phyloP scores from a whole-genome alignment of 306 rosid genomes.

The Ormosia emarginata region DNA sequence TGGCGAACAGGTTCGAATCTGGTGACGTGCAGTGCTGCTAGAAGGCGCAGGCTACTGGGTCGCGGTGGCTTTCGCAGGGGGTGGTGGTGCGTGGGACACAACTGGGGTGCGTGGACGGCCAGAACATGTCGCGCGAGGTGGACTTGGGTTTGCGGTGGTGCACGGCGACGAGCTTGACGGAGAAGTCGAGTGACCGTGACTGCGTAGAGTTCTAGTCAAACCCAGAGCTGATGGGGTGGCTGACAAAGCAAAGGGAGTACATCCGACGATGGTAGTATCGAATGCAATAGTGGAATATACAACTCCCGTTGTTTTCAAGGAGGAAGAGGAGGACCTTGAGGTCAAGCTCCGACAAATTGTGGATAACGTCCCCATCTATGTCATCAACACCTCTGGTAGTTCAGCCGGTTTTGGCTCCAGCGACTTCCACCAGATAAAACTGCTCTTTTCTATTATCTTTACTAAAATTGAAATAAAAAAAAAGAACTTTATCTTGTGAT shows the following conservation, averaged over 20 bases:
- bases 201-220: too few species aligned
- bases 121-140: too few species aligned
- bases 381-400: slow-evolving; percentile 92
- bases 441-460: background rate
- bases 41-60: too few species aligned
- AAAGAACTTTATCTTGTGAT: background rate
- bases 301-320: slow-evolving; percentile 53
- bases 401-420: slow-evolving; percentile 98
- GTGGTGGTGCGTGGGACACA: too few species aligned
- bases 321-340: slow-evolving; percentile 92
- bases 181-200: too few species aligned
- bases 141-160: too few species aligned
- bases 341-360: slow-evolving; percentile 87
- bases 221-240: slow-evolving; percentile 53
- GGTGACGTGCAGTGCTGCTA: too few species aligned
- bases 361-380: slow-evolving; percentile 92
- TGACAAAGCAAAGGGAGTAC: too few species aligned
- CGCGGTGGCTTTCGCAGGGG: too few species aligned
- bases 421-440: slow-evolving; percentile 85
- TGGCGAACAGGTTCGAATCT: too few species aligned
- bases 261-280: slow-evolving; percentile 40
- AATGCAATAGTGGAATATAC: slow-evolving; percentile 75
- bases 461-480: background rate
- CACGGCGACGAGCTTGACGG: too few species aligned
- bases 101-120: too few species aligned